Base-by-base conservation (phyloP, 1,284 basidiomycete genomes). In the Meira miltonrushii region DNA sequence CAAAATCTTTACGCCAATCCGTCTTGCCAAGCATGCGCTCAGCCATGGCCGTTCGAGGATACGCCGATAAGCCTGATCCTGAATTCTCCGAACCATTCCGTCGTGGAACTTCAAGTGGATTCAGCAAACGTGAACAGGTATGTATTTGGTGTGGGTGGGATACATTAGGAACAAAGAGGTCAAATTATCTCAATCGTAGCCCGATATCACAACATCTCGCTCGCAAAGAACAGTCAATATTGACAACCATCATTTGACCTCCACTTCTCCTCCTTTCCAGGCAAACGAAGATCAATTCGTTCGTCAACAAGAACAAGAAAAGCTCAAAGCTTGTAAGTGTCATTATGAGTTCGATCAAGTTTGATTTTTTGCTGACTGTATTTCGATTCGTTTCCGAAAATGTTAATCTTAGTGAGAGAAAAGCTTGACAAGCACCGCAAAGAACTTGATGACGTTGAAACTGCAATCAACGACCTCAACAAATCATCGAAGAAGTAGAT, bases 291-390 rank as follows among this genome's bases (percentile, higher is more conserved):
- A 49, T 17, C 50, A 50, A 37, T 61, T 52, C 48, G 41, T 58
- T 17, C 55, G 44, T 15, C 21, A 28, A 17, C 55, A 57, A 40
- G 55, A 61, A 39, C 11, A 40, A 37, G 55, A 61, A 39, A 57
- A 61, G 49, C 56, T 61, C 55, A 61, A 61, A 55, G 53, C 50
- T 40, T 50, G 58, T 60, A 39, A 60, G 58, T 60, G 4, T 23
- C 15, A 5, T 17, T n/a, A 5, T 28, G 4, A 37, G 41, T 40
- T 19, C n/a, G 15, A 10, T 17, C n/a, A n/a, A 12, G 37, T 33
- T 2, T 19, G 9, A 19, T 33, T 33, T 8, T 7, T 48, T 23
- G 17, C 13, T 48, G 46, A 23, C 46, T 13, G 54, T 33, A 39
- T n/a, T 6, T 41, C 48, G 25, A 33, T 9, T 6, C 28, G 43